A percentile compares a stretch with the other conserved stretches of the same genome.
Conservation (phyloP, 2,329 filamentous ascomycete genomes). For the Colletotrichum phormii region DNA sequence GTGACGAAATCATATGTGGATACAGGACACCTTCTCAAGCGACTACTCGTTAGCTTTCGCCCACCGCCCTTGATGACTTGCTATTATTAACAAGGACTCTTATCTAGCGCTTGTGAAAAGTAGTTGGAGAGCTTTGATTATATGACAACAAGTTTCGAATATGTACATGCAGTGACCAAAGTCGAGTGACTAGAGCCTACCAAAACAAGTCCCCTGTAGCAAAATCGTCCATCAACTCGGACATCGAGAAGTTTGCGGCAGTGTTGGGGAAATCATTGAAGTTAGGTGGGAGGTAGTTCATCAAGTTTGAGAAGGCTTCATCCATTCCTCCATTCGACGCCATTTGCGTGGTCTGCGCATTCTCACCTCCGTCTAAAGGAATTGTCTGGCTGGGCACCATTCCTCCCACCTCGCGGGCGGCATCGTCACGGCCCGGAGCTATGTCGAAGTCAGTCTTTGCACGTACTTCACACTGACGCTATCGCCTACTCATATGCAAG, state of each 20-base stretch:
- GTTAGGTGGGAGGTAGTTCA: constrained; percentile 16
- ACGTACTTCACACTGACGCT: too few species aligned
- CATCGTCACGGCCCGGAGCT: not conserved
- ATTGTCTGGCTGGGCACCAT: not conserved
- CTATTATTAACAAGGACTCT: not conserved
- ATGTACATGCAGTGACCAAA: not conserved
- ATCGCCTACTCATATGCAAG: constrained; percentile 6
- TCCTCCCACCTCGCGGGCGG: not conserved
- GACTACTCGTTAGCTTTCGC: too few species aligned
- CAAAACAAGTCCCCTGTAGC: constrained; percentile 27
- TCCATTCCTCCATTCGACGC: not conserved
- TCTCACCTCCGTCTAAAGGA: not conserved
- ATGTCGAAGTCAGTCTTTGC: not conserved
- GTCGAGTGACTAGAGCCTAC: not conserved
- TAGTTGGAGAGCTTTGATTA: too few species aligned
- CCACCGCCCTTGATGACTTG: too few species aligned
- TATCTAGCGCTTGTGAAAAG: not conserved
- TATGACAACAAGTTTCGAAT: not conserved
- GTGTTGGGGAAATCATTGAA: constrained; percentile 9
- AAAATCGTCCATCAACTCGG: constrained; percentile 29
- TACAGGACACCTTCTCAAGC: too few species aligned
- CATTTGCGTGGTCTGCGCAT: not conserved
- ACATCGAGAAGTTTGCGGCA: constrained; percentile 4
- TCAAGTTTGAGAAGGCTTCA: constrained; percentile 5
- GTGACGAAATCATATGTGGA: too few species aligned